These are phyloP conservation scores for Amyloporia xantha DNA, from an alignment of 768 basidiomycete species.

Conservation along the genomic window DNA sequence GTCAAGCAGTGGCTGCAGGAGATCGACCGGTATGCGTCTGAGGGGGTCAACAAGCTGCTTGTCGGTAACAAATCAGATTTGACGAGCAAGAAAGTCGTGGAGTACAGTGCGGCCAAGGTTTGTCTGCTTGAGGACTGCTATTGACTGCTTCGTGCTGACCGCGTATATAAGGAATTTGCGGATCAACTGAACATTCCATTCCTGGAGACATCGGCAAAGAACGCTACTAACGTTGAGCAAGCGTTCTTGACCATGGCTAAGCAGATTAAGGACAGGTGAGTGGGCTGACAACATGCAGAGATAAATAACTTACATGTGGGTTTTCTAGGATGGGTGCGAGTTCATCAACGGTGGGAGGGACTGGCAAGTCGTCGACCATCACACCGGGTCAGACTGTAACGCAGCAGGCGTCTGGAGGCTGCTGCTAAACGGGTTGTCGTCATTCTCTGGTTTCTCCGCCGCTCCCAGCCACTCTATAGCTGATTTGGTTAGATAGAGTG, in stretches of 20 bases:
- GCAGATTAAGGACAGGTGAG: conserved; percentile 88
- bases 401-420: conserved; percentile 64
- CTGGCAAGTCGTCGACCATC: conserved; percentile 77
- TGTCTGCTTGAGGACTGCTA: neutral
- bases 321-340: conserved; percentile 73
- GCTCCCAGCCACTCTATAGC: neutral
- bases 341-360: conserved; percentile 57
- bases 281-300: neutral
- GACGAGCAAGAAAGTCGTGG: conserved; percentile 93
- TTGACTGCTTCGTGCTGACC: too few relatives aligned
- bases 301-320: neutral
- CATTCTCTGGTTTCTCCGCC: neutral
- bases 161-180: conserved; percentile 94
- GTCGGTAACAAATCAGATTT: conserved; percentile 99
- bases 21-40: conserved; percentile 93
- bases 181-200: conserved; percentile 92
- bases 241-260: conserved; percentile 99
- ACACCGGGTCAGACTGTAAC: conserved; percentile 81
- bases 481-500: conserved; percentile 4
- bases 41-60: conserved; percentile 97
- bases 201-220: conserved; percentile 99
- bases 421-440: conserved; percentile 52
- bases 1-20: conserved; percentile 95
- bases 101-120: conserved; percentile 84
- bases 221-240: conserved; percentile 97